A percentile compares a stretch with the other conserved stretches of the same genome.
These are phyloP conservation scores for Populus ilicifolia DNA, from an alignment of 345 rosid genomes.

Conservation along the genomic window DNA sequence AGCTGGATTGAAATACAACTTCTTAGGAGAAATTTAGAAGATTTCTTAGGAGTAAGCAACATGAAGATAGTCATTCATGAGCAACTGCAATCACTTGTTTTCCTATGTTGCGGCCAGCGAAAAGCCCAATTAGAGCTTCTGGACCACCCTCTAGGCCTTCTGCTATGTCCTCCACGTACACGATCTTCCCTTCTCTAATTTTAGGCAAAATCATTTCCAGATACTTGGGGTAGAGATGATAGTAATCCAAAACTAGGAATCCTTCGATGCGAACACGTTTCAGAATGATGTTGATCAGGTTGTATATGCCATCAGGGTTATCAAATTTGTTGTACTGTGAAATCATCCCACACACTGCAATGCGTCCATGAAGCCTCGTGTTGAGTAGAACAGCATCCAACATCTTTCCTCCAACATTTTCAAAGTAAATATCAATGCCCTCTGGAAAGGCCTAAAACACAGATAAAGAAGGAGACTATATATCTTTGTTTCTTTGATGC, in stretches of 20 bases:
- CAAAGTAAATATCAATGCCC: conserved; percentile 14
- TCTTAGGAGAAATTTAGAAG: neutral
- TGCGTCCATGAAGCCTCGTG: conserved; percentile 16
- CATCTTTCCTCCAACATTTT: conserved; percentile 20
- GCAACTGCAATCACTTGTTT: too few relatives aligned
- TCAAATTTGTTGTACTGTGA: conserved; percentile 11
- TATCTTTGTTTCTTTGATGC: too few relatives aligned
- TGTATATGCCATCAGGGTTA: neutral
- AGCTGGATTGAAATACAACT: neutral
- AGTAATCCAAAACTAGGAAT: neutral
- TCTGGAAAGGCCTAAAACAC: neutral
- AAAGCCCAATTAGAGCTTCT: conserved; percentile 15
- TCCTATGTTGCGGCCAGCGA: neutral
- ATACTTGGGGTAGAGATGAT: conserved; percentile 1
- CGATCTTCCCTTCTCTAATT: conserved; percentile 9
- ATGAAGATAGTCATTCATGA: neutral
- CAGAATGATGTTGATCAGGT: neutral
- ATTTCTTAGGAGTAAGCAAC: too few relatives aligned
- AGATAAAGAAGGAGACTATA: too few relatives aligned
- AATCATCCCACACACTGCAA: conserved; percentile 11
- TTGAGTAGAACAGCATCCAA: conserved; percentile 11
- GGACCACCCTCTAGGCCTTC: conserved; percentile 19
- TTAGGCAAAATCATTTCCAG: conserved; percentile 12
- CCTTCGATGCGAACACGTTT: conserved; percentile 8
- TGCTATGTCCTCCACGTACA: conserved; percentile 6